phyloP scores from a whole-genome alignment of 2,329 filamentous ascomycete genomes.

The Orbilia quercus region DNA sequence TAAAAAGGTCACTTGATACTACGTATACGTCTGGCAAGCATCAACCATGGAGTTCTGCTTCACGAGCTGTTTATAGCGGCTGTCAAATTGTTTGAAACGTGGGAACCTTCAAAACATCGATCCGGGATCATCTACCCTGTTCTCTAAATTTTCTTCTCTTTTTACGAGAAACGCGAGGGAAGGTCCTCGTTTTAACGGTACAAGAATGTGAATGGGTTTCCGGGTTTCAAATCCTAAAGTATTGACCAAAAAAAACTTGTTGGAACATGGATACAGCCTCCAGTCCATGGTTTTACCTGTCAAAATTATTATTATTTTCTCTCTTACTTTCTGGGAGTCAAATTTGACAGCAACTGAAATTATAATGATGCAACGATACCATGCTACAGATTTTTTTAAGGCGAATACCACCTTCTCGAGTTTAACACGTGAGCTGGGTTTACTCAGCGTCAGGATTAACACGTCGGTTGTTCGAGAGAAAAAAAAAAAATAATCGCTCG shows the following conservation, averaged over 20 bases:
- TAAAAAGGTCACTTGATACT: too few relatives aligned
- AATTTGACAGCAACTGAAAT: not conserved
- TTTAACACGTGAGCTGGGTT: slow-evolving; percentile 12
- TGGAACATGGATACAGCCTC: not conserved
- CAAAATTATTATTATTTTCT: too few relatives aligned
- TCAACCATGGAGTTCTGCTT: slow-evolving; percentile 3
- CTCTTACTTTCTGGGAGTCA: too few relatives aligned
- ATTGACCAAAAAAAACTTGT: too few relatives aligned
- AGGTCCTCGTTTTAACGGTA: too few relatives aligned
- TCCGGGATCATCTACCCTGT: slow-evolving; percentile 5
- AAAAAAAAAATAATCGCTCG: not conserved
- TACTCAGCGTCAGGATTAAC: not conserved
- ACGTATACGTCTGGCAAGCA: too few relatives aligned
- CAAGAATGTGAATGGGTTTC: too few relatives aligned
- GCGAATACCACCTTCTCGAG: slow-evolving; percentile 18
- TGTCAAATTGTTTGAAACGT: slow-evolving; percentile 14
- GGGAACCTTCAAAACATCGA: not conserved
- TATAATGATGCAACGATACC: not conserved
- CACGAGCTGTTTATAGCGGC: slow-evolving; percentile 3
- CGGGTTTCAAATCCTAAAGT: too few relatives aligned
- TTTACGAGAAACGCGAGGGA: too few relatives aligned
- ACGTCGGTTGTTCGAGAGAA: not conserved
- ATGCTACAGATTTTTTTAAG: not conserved
- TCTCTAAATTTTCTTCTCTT: too few relatives aligned
- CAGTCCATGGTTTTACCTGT: not conserved